Evolutionary conservation across 2,329 filamentous ascomycete species (phyloP).

Genomic region (Fusarium zealandicum): DNA sequence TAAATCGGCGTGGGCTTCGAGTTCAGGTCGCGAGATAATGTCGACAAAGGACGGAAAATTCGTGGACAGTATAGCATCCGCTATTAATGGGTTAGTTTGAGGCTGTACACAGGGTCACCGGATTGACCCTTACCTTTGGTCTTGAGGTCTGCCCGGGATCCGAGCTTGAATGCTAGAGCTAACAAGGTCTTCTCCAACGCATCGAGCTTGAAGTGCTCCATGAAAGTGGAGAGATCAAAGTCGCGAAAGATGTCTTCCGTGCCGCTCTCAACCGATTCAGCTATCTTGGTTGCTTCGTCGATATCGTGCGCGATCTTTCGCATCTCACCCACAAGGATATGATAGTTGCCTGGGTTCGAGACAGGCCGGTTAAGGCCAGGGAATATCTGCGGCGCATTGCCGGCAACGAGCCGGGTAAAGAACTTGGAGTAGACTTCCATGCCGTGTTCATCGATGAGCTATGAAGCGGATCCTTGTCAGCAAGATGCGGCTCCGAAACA

Average conservation of each 20-base stretch:
- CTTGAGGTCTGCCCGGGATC: conserved; percentile 81
- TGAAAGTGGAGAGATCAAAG: conserved; percentile 93
- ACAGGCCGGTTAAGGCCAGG: conserved; percentile 76
- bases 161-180: conserved; percentile 85
- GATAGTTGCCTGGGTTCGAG: conserved; percentile 82
- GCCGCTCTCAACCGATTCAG: conserved; percentile 87
- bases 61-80: conserved; percentile 86
- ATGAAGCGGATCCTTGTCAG: conserved; percentile 29
- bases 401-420: conserved; percentile 89
- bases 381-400: conserved; percentile 92
- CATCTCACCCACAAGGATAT: conserved; percentile 83
- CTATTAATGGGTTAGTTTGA: conserved; percentile 63
- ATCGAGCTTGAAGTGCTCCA: conserved; percentile 95
- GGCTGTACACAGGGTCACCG: conserved; percentile 30
- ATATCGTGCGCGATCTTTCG: conserved; percentile 82
- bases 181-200: conserved; percentile 86
- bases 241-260: conserved; percentile 95
- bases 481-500: background rate
- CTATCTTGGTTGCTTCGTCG: conserved; percentile 87
- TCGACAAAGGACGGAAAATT: conserved; percentile 81
- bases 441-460: conserved; percentile 97
- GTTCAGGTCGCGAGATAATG: conserved; percentile 71
- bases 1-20: conserved; percentile 71
- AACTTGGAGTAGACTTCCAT: conserved; percentile 99
- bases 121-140: conserved; percentile 74